Evolutionary conservation across 2,329 filamentous ascomycete genomes (phyloP), one percentile per base, ranked within the genome.

Genomic region (Coleophoma crateriformis): DNA sequence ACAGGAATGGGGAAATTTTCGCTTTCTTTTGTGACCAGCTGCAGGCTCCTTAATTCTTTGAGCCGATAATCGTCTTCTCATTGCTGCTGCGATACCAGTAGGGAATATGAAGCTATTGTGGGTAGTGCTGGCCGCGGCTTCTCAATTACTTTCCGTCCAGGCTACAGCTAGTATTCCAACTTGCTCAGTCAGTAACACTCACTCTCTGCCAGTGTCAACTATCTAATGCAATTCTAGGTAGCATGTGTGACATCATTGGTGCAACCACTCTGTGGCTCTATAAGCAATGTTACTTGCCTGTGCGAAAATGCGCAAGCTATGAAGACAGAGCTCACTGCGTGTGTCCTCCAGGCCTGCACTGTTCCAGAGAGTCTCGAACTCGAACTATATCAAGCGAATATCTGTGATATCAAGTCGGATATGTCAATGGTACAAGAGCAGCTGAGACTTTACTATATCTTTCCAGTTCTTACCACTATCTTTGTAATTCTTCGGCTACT

Each of bases 361-460:
- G 54, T 68, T 32, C 64, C 62, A 13, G 64, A 72, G 40, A 59
- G 63, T 11, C 49, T 72, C 22, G 68, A 63, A 17, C 71, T 71
- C 2, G 70, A 72, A 54, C 74, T 72, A 54, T 62, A 67, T 42
- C 72, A 70, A 3, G 49, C 58, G 13, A 65, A 68, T 15, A 58
- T 60, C 35, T 75, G 72, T 48, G 61, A 63, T 27, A 65, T 64
- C 2, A 68, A 20, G 3, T 47, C 43, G 11, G 48, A 53, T 19
- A 48, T 33, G 34, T 33, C 19, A 7, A 38, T 47, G 15, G 13
- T 44, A 20, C 10, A 44, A 7, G 20, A 44, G n/a, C 41, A 44
- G 27, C 22, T 44, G 22, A 20, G 27, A 22, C 27, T 44, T n/a
- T 49, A 48, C 32, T 35, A 33, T 12, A 39, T 49, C 12, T 33